A percentile compares a stretch with the other conserved stretches of the same genome.
These are phyloP conservation scores for Bolboschoenus planiculmis DNA, from an alignment of 176 grass and related monocot species.

Conservation along the genomic window DNA sequence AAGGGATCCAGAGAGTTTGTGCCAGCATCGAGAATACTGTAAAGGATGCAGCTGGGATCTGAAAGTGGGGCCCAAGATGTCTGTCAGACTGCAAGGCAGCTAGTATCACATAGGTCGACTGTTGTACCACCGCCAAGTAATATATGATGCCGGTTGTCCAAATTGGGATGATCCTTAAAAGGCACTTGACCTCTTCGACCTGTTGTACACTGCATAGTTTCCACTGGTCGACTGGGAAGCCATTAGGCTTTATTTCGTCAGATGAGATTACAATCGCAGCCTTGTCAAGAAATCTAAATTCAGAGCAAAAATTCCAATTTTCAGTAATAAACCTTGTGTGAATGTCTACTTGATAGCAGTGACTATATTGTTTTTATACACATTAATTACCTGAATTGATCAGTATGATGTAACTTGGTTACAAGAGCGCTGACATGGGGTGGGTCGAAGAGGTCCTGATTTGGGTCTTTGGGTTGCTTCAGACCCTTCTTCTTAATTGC, in stretches of 20 bases:
- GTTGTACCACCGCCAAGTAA: conserved; percentile 86
- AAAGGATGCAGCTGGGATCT: conserved; percentile 83
- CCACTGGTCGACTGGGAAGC: conserved; percentile 41
- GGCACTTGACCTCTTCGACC: conserved; percentile 87
- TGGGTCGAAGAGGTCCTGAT: conserved; percentile 73
- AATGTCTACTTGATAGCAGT: background rate
- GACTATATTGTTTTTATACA: background rate
- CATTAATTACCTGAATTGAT: conserved; percentile 53
- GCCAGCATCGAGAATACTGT: conserved; percentile 83
- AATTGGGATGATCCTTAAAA: conserved; percentile 66
- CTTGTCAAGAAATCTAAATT: conserved; percentile 61
- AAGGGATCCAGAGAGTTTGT: conserved; percentile 77
- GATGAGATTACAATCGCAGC: conserved; percentile 43
- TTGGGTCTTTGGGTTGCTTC: conserved; percentile 62
- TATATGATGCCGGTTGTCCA: conserved; percentile 86
- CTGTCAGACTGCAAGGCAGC: conserved; percentile 82
- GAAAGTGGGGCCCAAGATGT: conserved; percentile 48
- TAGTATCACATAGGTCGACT: conserved; percentile 76
- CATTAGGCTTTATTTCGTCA: conserved; percentile 42
- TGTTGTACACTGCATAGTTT: conserved; percentile 77
- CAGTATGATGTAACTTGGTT: conserved; percentile 61
- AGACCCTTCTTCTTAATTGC: conserved; percentile 41
- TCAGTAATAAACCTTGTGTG: background rate
- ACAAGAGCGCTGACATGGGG: conserved; percentile 66
- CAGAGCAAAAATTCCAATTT: background rate